These are phyloP conservation scores for Skeletonema grethae DNA, from an alignment of 108 stramenopile species.

Conservation along the genomic window DNA sequence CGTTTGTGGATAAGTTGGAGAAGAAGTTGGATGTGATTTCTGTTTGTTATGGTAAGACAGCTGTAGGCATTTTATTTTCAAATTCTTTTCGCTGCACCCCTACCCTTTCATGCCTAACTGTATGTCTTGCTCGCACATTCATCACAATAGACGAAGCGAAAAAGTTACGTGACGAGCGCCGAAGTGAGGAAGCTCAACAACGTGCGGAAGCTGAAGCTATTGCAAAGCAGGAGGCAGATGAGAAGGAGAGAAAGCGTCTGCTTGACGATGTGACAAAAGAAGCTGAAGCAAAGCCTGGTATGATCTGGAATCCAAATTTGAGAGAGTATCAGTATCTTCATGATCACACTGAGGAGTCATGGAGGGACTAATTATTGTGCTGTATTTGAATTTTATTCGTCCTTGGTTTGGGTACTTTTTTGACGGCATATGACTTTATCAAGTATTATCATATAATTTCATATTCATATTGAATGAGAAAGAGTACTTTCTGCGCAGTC, in stretches of 20 bases:
- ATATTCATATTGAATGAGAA: not conserved
- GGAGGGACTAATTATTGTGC: constrained; percentile 63
- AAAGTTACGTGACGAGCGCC: constrained; percentile 50
- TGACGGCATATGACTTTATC: constrained; percentile 2
- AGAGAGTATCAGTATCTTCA: constrained; percentile 81
- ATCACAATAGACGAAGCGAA: constrained; percentile 44
- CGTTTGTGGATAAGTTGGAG: constrained; percentile 59
- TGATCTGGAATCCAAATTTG: constrained; percentile 82
- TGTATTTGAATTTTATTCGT: not conserved
- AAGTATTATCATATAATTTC: constrained; percentile 4
- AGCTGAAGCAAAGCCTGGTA: constrained; percentile 74
- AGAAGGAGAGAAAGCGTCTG: constrained; percentile 54
- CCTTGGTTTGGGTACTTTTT: not conserved
- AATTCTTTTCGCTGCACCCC: not conserved
- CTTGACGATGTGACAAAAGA: constrained; percentile 66
- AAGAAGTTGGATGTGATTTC: constrained; percentile 49
- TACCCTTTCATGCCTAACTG: not conserved
- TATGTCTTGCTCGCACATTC: not conserved
- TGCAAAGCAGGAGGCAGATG: constrained; percentile 35
- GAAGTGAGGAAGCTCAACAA: constrained; percentile 41
- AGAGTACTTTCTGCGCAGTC: not conserved
- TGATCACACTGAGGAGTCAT: constrained; percentile 77
- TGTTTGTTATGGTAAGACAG: constrained; percentile 49
- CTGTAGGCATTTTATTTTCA: not conserved
- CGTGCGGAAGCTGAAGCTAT: constrained; percentile 41